Evolutionary conservation across 805 yeast genomes (phyloP).

Genomic region (Hanseniaspora jakobsenii): DNA sequence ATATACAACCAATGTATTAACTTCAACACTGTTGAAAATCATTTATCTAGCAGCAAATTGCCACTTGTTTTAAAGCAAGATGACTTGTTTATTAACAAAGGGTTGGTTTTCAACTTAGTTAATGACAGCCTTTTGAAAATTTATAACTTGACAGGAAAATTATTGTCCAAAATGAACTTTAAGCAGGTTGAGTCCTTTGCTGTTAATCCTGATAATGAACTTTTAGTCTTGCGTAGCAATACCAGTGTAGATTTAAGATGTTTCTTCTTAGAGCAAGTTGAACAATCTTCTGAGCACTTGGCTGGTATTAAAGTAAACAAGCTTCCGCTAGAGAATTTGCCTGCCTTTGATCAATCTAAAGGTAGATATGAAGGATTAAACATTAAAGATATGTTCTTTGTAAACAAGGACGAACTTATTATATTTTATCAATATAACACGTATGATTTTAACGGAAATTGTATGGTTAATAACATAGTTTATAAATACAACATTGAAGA

Average conservation of each 20-base stretch:
- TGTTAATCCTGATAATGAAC: constrained; percentile 11
- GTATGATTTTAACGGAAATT: constrained; percentile 11
- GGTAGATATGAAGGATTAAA: constrained; percentile 1
- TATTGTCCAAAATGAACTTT: constrained; percentile 10
- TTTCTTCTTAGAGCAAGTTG: constrained; percentile 11
- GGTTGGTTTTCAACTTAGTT: constrained; percentile 2
- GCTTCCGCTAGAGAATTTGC: constrained; percentile 11
- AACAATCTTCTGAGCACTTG: background rate
- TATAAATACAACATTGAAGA: constrained; percentile 14
- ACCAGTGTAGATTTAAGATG: constrained; percentile 2
- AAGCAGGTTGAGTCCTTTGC: constrained; percentile 6
- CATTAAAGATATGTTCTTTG: constrained; percentile 1
- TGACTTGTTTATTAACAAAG: constrained; percentile 1
- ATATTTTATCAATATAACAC: constrained; percentile 7
- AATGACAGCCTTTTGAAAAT: constrained; percentile 10
- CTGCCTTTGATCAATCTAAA: background rate
- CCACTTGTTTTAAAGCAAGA: constrained; percentile 7
- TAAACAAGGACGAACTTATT: constrained; percentile 7
- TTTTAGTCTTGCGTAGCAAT: constrained; percentile 5
- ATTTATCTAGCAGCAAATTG: background rate
- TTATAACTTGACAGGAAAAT: constrained; percentile 5
- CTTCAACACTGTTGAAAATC: constrained; percentile 10
- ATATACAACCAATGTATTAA: constrained; percentile 9
- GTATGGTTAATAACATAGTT: constrained; percentile 3
- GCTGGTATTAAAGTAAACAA: constrained; percentile 12